Evolutionary conservation across 2,329 filamentous ascomycete species (phyloP), one percentile per base, ranked within the genome.

Genomic region (Paecilomyces variotii): DNA sequence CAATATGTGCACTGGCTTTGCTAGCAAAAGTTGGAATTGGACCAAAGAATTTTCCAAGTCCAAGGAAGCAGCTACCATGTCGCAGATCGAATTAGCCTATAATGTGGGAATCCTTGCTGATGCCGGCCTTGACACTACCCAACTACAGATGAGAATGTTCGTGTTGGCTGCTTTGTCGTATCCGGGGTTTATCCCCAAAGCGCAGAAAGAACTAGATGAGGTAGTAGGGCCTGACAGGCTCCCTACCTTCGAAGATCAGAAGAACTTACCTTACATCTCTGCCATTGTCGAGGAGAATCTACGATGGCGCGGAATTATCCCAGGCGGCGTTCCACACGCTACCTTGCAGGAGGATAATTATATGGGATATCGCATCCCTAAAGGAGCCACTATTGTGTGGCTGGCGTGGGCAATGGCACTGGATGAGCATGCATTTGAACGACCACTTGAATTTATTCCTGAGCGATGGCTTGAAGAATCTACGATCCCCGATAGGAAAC

Each of bases 71-170:
- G 70, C 76, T 57, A 65, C 61, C 0, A 70, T 81, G 52, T 73
- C 74, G 0, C 70, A 74, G 14, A 67, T 70, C 2, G 74, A 81
- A 62, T 73, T 81, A 55, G 74, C 74, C 1, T 79, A 76, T 63
- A 70, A 78, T 7, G 69, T 79, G 0, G 77, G 76, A 4, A 72
- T 73, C 0, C 65, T 81, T 9, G 77, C 77, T 57, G 78, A 79
- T n/a, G 79, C 79, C 11, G 76, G 79, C 24, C 77, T 72, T 24
- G 79, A 81, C 58, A 81, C 79, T 0, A 80, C 77, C 0, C 73
- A 75, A 0, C 74, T 72, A 7, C 77, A 76, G 0, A 71, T 81
- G 56, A 76, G 75, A 59, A 73, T 75, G 11, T 78, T 75, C 70
- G 77, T 82, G 64, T 45, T 82, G 59, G 64, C 82, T 58, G 34